Percentiles rank a stretch among this genome's conserved stretches.
Conservation (phyloP, 257 asterid species). For the Lycium ferocissimum region DNA sequence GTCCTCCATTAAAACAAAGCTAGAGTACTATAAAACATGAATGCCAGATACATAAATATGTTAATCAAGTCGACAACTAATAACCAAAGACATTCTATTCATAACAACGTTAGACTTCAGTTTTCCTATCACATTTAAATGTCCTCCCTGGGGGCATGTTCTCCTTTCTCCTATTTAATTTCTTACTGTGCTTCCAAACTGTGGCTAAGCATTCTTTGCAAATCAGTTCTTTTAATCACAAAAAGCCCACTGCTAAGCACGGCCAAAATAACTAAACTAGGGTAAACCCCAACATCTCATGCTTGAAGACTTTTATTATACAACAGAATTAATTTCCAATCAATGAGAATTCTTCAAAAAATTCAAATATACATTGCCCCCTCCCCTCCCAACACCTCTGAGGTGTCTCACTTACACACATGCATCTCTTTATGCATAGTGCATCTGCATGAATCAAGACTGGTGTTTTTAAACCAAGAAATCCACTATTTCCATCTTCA, state of each 20-base stretch:
- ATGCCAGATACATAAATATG: constrained; percentile 12
- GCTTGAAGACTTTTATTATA: not conserved
- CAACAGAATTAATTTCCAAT: not conserved
- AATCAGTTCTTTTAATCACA: constrained; percentile 15
- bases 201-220: constrained; percentile 6
- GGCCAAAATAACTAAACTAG: constrained; percentile 11
- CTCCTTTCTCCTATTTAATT: not conserved
- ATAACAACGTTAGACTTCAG: not conserved
- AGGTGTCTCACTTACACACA: constrained; percentile 6
- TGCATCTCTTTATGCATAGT: constrained; percentile 7
- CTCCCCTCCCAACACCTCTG: not conserved
- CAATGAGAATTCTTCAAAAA: not conserved
- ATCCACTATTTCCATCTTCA: constrained; percentile 21
- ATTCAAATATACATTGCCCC: not conserved
- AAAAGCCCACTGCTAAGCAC: constrained; percentile 21
- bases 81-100: not conserved
- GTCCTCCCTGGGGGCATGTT: not conserved
- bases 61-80: not conserved
- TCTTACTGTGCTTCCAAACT: not conserved
- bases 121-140: not conserved
- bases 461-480: not conserved
- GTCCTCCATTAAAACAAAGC: constrained; percentile 25
- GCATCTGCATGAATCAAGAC: constrained; percentile 15
- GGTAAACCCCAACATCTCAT: not conserved
- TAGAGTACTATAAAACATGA: not conserved